These are phyloP conservation scores for Yamadazyma paraphyllophila DNA, from an alignment of 805 yeast genomes.

Conservation along the genomic window DNA sequence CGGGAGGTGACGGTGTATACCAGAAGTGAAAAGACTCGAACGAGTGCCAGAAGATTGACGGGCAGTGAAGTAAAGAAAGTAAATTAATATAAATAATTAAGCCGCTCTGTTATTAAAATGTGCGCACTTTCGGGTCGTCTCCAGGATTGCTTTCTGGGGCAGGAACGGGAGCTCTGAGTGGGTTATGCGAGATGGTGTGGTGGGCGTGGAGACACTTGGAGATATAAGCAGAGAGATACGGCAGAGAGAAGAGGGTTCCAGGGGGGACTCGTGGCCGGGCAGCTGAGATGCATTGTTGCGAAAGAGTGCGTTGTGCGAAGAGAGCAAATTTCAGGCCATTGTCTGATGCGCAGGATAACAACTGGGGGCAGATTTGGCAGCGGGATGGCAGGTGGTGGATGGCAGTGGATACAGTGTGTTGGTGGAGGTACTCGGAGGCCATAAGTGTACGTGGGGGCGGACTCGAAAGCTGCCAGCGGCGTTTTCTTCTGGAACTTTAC, in stretches of 20 bases:
- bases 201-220: too few species aligned
- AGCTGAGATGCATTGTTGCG: background rate
- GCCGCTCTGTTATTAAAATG: background rate
- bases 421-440: too few species aligned
- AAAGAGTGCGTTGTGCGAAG: background rate
- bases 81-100: background rate
- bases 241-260: background rate
- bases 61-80: background rate
- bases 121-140: background rate
- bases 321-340: background rate
- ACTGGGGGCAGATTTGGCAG: too few species aligned
- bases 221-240: too few species aligned
- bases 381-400: too few species aligned
- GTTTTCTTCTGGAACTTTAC: too few species aligned
- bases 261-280: background rate
- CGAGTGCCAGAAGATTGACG: background rate
- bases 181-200: background rate
- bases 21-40: background rate
- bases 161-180: background rate
- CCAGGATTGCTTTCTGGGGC: background rate
- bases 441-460: too few species aligned
- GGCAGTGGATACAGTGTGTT: too few species aligned
- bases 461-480: too few species aligned
- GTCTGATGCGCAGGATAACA: background rate
- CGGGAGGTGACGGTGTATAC: background rate